Percentiles rank a stretch among this genome's conserved stretches.
Conservation (phyloP, 495 filamentous ascomycete species). For the Penicillium bialowiezense region DNA sequence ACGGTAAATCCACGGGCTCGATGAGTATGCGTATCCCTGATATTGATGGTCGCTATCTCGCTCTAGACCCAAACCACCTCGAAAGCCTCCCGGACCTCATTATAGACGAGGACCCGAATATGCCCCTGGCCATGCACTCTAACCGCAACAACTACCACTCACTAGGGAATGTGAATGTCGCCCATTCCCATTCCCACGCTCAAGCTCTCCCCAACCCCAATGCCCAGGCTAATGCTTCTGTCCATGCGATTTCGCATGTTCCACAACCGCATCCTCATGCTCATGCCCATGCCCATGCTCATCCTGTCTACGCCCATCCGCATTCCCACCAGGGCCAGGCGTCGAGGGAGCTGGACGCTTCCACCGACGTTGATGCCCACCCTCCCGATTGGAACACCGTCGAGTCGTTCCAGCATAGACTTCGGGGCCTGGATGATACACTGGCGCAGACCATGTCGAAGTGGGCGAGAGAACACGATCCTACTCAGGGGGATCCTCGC, state of each 20-base stretch:
- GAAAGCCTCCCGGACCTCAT: slow-evolving; percentile 24
- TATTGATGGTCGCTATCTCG: slow-evolving; percentile 6
- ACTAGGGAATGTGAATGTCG: not conserved
- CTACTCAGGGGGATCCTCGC: slow-evolving; percentile 19
- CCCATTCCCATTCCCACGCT: not conserved
- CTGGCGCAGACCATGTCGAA: slow-evolving; percentile 24
- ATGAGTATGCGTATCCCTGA: not conserved
- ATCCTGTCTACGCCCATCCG: not conserved
- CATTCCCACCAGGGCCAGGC: not conserved
- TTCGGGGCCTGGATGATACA: slow-evolving; percentile 15
- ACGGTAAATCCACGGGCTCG: slow-evolving; percentile 16
- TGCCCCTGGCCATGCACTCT: slow-evolving; percentile 16
- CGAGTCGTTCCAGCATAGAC: slow-evolving; percentile 21
- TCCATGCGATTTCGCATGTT: too few species aligned
- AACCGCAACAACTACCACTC: slow-evolving; percentile 3
- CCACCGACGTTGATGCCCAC: slow-evolving; percentile 10
- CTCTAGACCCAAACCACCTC: slow-evolving; percentile 21
- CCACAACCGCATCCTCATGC: not conserved
- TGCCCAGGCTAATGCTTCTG: too few species aligned
- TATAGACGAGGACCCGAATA: slow-evolving; percentile 19
- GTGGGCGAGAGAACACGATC: slow-evolving; percentile 23
- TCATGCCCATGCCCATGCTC: not conserved
- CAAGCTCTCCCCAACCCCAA: too few species aligned
- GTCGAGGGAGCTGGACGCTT: slow-evolving; percentile 6
- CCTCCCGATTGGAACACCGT: slow-evolving; percentile 18